Evolutionary conservation across 2,329 filamentous ascomycete species (phyloP).

Genomic region (Epichloe sibirici): DNA sequence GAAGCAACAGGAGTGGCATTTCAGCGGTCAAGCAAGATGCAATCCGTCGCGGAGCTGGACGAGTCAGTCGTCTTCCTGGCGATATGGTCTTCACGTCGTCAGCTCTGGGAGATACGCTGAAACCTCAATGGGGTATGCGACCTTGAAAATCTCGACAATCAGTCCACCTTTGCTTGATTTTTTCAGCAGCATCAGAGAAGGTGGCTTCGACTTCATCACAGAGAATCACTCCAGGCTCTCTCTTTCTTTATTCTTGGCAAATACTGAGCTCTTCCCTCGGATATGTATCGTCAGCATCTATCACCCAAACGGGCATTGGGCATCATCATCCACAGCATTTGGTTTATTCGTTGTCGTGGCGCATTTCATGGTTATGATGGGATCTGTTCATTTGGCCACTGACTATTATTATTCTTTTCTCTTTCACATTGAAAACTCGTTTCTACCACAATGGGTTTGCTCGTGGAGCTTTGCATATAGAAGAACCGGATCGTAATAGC

Average conservation of each 20-base stretch:
- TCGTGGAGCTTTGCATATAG: constrained; percentile 23
- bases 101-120: constrained; percentile 48
- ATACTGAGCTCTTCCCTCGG: background rate
- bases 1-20: constrained; percentile 58
- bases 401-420: constrained; percentile 15
- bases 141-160: constrained; percentile 15
- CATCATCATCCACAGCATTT: constrained; percentile 2
- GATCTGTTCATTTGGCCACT: background rate
- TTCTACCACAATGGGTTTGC: constrained; percentile 10
- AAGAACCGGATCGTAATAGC: constrained; percentile 17
- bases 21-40: constrained; percentile 57
- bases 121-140: constrained; percentile 47
- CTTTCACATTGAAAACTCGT: constrained; percentile 14
- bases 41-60: constrained; percentile 72
- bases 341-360: constrained; percentile 10
- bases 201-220: too few species aligned
- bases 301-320: background rate
- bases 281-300: background rate
- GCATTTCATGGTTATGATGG: constrained; percentile 6
- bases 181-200: background rate
- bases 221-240: too few species aligned
- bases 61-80: constrained; percentile 71
- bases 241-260: background rate
- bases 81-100: constrained; percentile 69
- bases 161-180: background rate